Evolutionary conservation across 2,329 filamentous ascomycete genomes (phyloP), one percentile per base, ranked within the genome.

Genomic region (Emergomyces orientalis): DNA sequence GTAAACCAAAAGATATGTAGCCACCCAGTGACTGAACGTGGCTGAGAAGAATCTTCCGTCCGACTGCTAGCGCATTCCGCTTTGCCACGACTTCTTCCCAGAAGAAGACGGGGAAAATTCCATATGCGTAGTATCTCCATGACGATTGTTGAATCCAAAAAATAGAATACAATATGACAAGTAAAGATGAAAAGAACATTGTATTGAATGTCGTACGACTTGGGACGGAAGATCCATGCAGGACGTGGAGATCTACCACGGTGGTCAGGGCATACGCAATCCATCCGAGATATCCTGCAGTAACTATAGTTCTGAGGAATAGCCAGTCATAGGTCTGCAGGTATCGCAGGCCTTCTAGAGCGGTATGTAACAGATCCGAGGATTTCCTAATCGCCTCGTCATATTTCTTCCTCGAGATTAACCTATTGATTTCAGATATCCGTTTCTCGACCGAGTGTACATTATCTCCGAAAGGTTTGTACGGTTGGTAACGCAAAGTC

Each of bases 271-370:
- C 91, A 75, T 92, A 99, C 0, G 89, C 88, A 71, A 97, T 95
- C 93, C 93, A 99, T 25, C 94, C 94, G 8, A 97, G 78, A 71
- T 97, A 99, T 22, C 94, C 94, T 14, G 89, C 73, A 1, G 94
- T 97, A 64, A 99, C 88, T 59, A 99, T 81, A 1, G 90, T 88
- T 64, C 94, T 84, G 43, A 99, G 79, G 76, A 99, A 99, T 2
- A 99, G 81, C 94, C 94, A 99, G 77, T 99, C 94, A 71, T 99
- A 99, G 0, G 92, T 99, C 75, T 99, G 94, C 32, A 99, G 82
- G 73, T 99, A 99, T 59, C 94, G 85, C 64, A 99, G 79, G 8
- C 94, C 94, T 65, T 91, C 84, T 0, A 99, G 81, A 1, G 86
- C 88, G 59, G 90, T 78, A 64, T 88, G 83, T 64, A 97, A 89